A percentile compares a stretch with the other conserved stretches of the same genome.
phyloP scores from a whole-genome alignment of 345 rosid genomes.

The Noccaea caerulescens region DNA sequence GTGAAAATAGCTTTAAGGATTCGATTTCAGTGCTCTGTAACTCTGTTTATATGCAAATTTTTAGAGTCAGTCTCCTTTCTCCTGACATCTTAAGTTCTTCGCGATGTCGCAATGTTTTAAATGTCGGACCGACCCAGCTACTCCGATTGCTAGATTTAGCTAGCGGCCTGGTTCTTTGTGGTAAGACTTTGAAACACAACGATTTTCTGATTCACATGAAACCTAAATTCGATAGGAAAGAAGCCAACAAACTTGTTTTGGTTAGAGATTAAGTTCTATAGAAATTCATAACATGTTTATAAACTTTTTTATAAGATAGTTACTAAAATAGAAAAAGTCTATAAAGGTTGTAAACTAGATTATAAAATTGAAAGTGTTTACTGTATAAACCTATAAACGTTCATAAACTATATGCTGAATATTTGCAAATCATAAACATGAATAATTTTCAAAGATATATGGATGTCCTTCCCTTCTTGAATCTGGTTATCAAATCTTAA shows the following conservation, averaged over 20 bases:
- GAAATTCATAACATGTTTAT: too few relatives aligned
- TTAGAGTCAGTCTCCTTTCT: too few relatives aligned
- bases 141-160: background rate
- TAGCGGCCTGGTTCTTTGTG: background rate
- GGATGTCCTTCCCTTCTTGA: conserved; percentile 12
- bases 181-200: background rate
- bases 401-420: too few relatives aligned
- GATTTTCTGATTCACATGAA: background rate
- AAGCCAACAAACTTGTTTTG: background rate
- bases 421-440: too few relatives aligned
- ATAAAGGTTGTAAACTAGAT: too few relatives aligned
- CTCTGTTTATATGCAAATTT: too few relatives aligned
- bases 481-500: conserved; percentile 20
- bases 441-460: too few relatives aligned
- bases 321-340: too few relatives aligned
- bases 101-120: background rate
- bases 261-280: too few relatives aligned
- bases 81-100: background rate
- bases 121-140: background rate
- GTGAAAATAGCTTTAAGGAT: background rate
- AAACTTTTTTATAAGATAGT: too few relatives aligned
- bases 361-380: too few relatives aligned
- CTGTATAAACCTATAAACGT: too few relatives aligned
- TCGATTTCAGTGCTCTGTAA: background rate
- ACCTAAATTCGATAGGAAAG: background rate